Conservation (phyloP, 257 asterid species). For the Sherardia arvensis region DNA sequence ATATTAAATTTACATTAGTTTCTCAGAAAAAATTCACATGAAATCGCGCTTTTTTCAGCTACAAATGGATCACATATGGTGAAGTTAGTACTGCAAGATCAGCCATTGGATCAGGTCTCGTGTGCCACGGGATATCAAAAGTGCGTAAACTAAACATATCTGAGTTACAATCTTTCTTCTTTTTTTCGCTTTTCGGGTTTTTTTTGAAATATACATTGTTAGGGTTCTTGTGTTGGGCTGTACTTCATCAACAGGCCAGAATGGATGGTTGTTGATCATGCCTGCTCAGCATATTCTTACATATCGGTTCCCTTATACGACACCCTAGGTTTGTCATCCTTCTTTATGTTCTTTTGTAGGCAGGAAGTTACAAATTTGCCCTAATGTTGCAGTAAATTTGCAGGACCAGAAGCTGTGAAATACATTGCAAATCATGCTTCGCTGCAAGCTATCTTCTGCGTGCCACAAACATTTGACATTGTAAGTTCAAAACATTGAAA, state of each 20-base stretch:
- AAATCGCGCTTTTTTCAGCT: constrained; percentile 19
- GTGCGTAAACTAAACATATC: constrained; percentile 5
- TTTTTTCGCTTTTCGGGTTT: background rate
- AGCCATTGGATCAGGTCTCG: constrained; percentile 64
- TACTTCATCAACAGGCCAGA: constrained; percentile 65
- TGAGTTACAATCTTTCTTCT: background rate
- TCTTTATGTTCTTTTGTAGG: no score
- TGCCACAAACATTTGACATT: constrained; percentile 31
- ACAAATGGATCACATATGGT: constrained; percentile 63
- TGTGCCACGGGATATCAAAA: constrained; percentile 24
- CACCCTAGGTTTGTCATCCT: constrained; percentile 46
- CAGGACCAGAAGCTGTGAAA: constrained; percentile 72
- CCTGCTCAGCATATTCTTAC: constrained; percentile 62
- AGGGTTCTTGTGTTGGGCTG: constrained; percentile 61
- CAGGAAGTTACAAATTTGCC: no score
- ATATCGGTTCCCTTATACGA: constrained; percentile 64
- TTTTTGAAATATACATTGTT: constrained; percentile 8
- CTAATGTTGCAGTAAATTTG: constrained; percentile 11
- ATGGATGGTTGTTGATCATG: constrained; percentile 67
- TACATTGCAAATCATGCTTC: constrained; percentile 58
- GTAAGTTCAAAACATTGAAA: constrained; percentile 27
- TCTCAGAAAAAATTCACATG: background rate
- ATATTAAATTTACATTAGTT: background rate
- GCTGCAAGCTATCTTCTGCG: constrained; percentile 52
- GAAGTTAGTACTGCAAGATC: constrained; percentile 54